Percentiles rank a stretch among this genome's conserved stretches.
Evolutionary conservation across 495 filamentous ascomycete species (phyloP).

Genomic region (Collariella sp.): DNA sequence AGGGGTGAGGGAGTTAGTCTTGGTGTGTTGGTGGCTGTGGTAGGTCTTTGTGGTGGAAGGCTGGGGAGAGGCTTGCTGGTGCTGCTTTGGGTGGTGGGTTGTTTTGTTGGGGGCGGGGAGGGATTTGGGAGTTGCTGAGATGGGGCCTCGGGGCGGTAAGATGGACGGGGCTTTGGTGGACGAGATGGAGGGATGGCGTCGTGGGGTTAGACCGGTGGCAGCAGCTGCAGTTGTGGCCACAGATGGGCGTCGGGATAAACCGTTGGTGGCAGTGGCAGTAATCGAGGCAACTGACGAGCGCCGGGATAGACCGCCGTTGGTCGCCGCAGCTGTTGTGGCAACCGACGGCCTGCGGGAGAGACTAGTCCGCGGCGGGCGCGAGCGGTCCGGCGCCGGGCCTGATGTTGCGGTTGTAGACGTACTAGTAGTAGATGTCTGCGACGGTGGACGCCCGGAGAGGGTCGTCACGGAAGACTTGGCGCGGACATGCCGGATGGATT

Average conservation of each 20-base stretch:
- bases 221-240: no score
- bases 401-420: conserved; percentile 19
- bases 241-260: no score
- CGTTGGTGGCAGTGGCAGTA: neutral
- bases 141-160: neutral
- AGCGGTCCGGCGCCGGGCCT: conserved; percentile 16
- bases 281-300: conserved; percentile 5
- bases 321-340: no score
- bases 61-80: neutral
- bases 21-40: no score
- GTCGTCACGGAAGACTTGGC: conserved; percentile 37
- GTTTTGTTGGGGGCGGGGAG: neutral
- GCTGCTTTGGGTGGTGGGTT: neutral
- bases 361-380: conserved; percentile 11
- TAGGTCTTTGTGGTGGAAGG: no score
- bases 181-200: neutral
- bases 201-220: no score
- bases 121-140: neutral
- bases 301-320: no score
- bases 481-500: conserved; percentile 14
- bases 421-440: conserved; percentile 16
- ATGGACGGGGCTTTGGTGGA: neutral
- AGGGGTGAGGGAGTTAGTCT: neutral
- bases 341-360: conserved; percentile 1
- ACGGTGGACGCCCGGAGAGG: conserved; percentile 35